Evolutionary conservation across 2,329 filamentous ascomycete species (phyloP).

Genomic region (Phialophora chinensis): DNA sequence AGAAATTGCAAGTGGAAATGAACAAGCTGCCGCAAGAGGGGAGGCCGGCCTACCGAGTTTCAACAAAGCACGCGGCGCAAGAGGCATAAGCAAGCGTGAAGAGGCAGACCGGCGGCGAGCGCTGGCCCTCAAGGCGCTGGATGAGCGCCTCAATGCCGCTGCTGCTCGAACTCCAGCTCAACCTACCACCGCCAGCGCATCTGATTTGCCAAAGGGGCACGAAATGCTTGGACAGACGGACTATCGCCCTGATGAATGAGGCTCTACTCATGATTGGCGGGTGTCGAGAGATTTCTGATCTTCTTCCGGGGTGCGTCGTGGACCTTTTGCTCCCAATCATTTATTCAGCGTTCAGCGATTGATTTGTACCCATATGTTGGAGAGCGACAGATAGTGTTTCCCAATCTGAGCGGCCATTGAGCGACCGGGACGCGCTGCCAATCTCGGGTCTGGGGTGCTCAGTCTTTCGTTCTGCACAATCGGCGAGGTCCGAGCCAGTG

Average conservation of each 20-base stretch:
- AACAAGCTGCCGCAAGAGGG: conserved; percentile 70
- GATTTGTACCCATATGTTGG: conserved; percentile 5
- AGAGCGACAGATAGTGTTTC: not conserved
- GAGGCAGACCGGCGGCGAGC: conserved; percentile 91
- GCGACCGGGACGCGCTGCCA: not conserved
- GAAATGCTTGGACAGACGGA: conserved; percentile 47
- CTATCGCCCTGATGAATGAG: conserved; percentile 51
- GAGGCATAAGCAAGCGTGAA: conserved; percentile 73
- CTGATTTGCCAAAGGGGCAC: conserved; percentile 39
- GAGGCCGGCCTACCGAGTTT: conserved; percentile 66
- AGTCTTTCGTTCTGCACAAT: not conserved
- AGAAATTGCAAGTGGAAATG: conserved; percentile 75
- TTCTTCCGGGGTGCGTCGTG: not conserved
- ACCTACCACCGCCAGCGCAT: conserved; percentile 42
- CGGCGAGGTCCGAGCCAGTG: conserved; percentile 16
- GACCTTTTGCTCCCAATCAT: not conserved
- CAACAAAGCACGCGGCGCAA: conserved; percentile 54
- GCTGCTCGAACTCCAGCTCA: conserved; percentile 59
- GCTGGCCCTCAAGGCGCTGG: conserved; percentile 85
- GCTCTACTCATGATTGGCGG: conserved; percentile 9
- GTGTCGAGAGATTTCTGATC: not conserved
- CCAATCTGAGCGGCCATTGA: not conserved
- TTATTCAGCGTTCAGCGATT: conserved; percentile 2
- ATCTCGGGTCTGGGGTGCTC: conserved; percentile 4
- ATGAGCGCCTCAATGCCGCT: conserved; percentile 89